A percentile compares a stretch with the other conserved stretches of the same genome.
Conservation (phyloP, 306 rosid genomes). For the Lupinus albus region DNA sequence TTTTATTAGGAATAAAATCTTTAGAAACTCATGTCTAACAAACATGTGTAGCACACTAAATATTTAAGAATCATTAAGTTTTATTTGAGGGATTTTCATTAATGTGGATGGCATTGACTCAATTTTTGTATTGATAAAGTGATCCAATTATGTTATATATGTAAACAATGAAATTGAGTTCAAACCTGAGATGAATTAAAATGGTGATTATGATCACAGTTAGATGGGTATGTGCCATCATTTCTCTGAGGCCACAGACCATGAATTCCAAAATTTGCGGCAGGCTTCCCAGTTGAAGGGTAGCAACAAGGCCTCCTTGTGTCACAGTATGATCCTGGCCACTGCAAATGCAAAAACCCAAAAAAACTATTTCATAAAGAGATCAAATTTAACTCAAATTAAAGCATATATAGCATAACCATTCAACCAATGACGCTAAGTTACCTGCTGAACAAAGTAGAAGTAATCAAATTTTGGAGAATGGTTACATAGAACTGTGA, state of each 20-base stretch:
- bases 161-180: background rate
- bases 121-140: too few species aligned
- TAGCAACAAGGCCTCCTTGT: conserved; percentile 68
- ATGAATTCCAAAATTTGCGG: conserved; percentile 75
- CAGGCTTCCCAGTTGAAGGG: conserved; percentile 74
- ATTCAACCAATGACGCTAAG: background rate
- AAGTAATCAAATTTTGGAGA: conserved; percentile 73
- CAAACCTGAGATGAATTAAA: conserved; percentile 56
- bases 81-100: too few species aligned
- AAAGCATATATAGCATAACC: background rate
- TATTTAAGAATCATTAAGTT: too few species aligned
- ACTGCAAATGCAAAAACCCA: conserved; percentile 46
- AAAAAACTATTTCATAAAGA: background rate
- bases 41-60: too few species aligned
- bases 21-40: too few species aligned
- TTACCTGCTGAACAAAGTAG: conserved; percentile 85
- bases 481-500: conserved; percentile 47
- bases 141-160: background rate
- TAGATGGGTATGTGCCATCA: conserved; percentile 69
- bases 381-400: background rate
- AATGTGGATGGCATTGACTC: too few species aligned
- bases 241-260: conserved; percentile 83
- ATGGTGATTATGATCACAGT: conserved; percentile 60
- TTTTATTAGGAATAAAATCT: too few species aligned
- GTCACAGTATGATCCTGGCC: conserved; percentile 95